Evolutionary conservation across 2,329 filamentous ascomycete genomes (phyloP).

Genomic region (Pseudogymnoascus destructans): DNA sequence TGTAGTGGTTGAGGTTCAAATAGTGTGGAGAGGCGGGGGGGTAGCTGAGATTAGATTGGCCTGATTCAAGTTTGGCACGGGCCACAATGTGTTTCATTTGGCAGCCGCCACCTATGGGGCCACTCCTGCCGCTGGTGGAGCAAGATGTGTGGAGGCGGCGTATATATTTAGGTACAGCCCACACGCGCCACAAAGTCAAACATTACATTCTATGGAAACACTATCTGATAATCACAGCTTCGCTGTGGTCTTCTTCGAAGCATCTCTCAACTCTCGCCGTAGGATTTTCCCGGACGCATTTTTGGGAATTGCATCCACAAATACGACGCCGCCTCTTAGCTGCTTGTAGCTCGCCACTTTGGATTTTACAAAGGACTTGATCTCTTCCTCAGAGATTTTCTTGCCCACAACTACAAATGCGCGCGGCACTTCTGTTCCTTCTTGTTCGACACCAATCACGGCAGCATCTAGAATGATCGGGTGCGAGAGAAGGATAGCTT

Average conservation of each 20-base stretch:
- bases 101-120: not conserved
- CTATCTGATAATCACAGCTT: not conserved
- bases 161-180: not conserved
- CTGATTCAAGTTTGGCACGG: not conserved
- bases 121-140: not conserved
- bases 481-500: constrained; percentile 26
- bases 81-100: not conserved
- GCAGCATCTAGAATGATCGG: constrained; percentile 41
- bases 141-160: not conserved
- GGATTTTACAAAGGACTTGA: constrained; percentile 44
- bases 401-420: constrained; percentile 39
- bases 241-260: constrained; percentile 22
- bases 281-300: constrained; percentile 45
- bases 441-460: constrained; percentile 40
- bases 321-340: constrained; percentile 56
- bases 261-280: constrained; percentile 33
- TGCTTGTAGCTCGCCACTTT: constrained; percentile 52
- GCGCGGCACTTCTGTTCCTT: constrained; percentile 38
- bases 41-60: not conserved
- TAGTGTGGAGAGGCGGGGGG: not conserved
- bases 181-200: not conserved
- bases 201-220: not conserved
- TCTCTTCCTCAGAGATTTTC: constrained; percentile 35
- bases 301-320: constrained; percentile 58
- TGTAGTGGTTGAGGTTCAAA: not conserved